Evolutionary conservation across 106 monocot genomes (phyloP).

Genomic region (Dendrobium officinale): DNA sequence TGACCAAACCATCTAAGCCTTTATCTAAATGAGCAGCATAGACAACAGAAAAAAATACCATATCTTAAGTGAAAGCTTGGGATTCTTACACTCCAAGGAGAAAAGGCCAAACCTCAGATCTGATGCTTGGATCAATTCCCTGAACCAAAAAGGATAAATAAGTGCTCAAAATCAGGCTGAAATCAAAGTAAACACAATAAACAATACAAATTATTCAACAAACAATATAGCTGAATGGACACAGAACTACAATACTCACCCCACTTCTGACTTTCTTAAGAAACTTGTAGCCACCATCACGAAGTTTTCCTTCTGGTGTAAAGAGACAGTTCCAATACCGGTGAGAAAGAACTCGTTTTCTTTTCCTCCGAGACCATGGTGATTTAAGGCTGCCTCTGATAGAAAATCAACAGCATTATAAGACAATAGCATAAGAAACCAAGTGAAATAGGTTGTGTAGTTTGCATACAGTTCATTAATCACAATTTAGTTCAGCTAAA

Average conservation of each 20-base stretch:
- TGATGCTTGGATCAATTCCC: constrained; percentile 86
- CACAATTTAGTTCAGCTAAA: not conserved
- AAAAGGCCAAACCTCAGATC: no score
- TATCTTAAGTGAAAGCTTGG: no score
- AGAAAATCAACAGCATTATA: not conserved
- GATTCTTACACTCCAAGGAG: no score
- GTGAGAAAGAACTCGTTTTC: constrained; percentile 46
- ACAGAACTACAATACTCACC: constrained; percentile 28
- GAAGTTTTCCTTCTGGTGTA: constrained; percentile 56
- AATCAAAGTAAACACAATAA: constrained; percentile 1
- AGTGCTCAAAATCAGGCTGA: not conserved
- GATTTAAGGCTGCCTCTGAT: constrained; percentile 62
- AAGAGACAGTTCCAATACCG: constrained; percentile 48
- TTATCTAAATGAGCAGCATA: no score
- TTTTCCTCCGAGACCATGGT: constrained; percentile 74
- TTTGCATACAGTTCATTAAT: not conserved
- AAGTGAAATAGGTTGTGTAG: not conserved
- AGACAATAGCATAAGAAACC: not conserved
- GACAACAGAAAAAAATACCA: no score
- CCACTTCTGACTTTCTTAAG: constrained; percentile 72
- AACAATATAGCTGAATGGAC: not conserved
- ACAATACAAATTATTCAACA: not conserved
- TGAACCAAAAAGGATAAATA: constrained; percentile 20
- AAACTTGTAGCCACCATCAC: constrained; percentile 67
- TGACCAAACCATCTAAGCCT: no score